A percentile compares a stretch with the other conserved stretches of the same genome.
These are phyloP conservation scores for Tritrichomonas musculus DNA, from an alignment of 208 protist species.

Conservation along the genomic window DNA sequence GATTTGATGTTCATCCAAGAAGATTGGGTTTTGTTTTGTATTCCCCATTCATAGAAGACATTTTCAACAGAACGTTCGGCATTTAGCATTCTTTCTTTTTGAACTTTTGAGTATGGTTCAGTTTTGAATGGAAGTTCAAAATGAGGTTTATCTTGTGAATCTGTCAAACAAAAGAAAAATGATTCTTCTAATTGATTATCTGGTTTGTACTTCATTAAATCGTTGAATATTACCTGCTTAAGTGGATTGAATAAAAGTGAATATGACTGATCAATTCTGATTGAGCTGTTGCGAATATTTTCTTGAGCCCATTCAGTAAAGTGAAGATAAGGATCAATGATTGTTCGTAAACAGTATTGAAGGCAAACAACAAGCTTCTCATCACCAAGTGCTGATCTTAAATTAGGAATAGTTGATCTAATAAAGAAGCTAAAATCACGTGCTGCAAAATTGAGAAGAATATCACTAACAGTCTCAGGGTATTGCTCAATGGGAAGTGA, in stretches of 20 bases:
- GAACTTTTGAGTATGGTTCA: not conserved
- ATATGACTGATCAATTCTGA: not conserved
- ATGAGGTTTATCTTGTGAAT: not conserved
- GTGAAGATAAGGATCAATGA: not conserved
- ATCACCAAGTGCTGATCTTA: not conserved
- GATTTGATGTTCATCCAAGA: not conserved
- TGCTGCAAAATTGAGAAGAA: not conserved
- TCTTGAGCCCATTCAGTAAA: not conserved
- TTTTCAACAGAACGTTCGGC: not conserved
- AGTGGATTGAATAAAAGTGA: not conserved
- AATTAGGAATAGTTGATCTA: not conserved
- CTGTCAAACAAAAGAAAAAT: not conserved
- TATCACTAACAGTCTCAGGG: not conserved
- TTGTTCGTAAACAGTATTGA: not conserved
- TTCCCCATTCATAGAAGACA: not conserved
- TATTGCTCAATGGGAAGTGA: not conserved
- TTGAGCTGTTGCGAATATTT: not conserved
- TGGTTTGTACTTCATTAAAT: not conserved
- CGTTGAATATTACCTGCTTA: not conserved
- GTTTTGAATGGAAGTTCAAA: not conserved
- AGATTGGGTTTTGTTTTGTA: not conserved
- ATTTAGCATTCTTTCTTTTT: not conserved
- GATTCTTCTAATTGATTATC: not conserved
- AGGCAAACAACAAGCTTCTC: not conserved
- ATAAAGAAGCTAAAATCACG: slow-evolving; percentile 23